These are phyloP conservation scores for Larix kaempferi DNA, from an alignment of 75 land plant genomes.

Conservation along the genomic window DNA sequence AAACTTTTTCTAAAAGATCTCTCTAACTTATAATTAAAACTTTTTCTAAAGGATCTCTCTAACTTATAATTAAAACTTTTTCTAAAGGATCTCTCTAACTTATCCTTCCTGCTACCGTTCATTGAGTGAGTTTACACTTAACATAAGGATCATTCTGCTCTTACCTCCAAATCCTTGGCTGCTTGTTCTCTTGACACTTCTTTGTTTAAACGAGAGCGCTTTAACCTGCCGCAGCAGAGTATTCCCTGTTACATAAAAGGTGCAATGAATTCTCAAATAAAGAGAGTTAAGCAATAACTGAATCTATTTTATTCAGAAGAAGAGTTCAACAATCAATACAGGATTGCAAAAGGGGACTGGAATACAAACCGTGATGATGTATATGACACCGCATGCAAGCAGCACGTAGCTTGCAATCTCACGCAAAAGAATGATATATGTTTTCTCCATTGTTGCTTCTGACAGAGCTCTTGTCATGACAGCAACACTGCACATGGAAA, in stretches of 20 bases:
- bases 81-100: not conserved
- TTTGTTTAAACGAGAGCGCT: conserved; percentile 46
- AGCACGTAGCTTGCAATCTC: conserved; percentile 80
- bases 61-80: too few relatives aligned
- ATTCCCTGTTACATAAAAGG: conserved; percentile 48
- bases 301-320: not conserved
- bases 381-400: conserved; percentile 69
- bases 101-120: too few relatives aligned
- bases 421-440: conserved; percentile 49
- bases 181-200: conserved; percentile 50
- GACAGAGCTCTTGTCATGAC: conserved; percentile 91
- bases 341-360: not conserved
- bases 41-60: too few relatives aligned
- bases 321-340: not conserved
- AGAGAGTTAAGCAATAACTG: not conserved
- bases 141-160: not conserved
- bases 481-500: conserved; percentile 67
- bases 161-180: conserved; percentile 66
- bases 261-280: not conserved
- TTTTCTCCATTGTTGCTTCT: conserved; percentile 15
- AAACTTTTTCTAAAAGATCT: too few relatives aligned
- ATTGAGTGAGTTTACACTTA: not conserved
- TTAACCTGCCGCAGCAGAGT: conserved; percentile 59
- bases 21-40: too few relatives aligned
- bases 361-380: conserved; percentile 67